Evolutionary conservation across 2,329 filamentous ascomycete genomes (phyloP).

Genomic region (Diplodia mutila): DNA sequence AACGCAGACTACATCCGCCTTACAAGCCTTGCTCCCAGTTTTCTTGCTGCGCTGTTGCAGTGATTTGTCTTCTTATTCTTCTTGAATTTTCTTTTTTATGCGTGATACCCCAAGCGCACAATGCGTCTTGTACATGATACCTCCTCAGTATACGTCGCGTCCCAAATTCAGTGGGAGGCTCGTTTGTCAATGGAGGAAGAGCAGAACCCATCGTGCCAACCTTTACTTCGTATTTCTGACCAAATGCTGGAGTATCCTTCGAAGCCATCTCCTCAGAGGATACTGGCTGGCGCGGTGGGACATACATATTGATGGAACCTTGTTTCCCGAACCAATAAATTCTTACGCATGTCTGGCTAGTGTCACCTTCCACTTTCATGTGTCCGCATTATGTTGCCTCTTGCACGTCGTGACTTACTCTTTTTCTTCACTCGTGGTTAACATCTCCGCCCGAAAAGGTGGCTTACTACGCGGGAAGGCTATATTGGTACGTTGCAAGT

Average conservation of each 20-base stretch:
- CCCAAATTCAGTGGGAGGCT: conserved; percentile 35
- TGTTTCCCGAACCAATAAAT: background rate
- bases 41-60: background rate
- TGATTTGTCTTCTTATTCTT: background rate
- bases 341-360: background rate
- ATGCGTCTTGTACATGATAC: background rate
- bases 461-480: background rate
- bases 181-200: conserved; percentile 41
- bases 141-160: conserved; percentile 42
- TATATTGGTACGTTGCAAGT: background rate
- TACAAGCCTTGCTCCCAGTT: background rate
- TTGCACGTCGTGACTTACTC: background rate
- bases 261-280: conserved; percentile 7
- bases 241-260: conserved; percentile 32
- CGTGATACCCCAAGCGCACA: background rate
- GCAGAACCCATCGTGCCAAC: conserved; percentile 28
- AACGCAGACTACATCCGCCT: conserved; percentile 15
- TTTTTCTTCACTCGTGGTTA: background rate
- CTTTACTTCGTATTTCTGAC: conserved; percentile 29
- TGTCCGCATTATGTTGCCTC: background rate
- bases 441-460: background rate
- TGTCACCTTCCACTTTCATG: background rate
- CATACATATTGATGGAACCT: background rate
- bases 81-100: background rate
- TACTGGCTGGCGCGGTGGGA: conserved; percentile 29